Evolutionary conservation across 352 stramenopile species (phyloP), one percentile per base, ranked within the genome.

Genomic region (Phytophthora pistaciae): DNA sequence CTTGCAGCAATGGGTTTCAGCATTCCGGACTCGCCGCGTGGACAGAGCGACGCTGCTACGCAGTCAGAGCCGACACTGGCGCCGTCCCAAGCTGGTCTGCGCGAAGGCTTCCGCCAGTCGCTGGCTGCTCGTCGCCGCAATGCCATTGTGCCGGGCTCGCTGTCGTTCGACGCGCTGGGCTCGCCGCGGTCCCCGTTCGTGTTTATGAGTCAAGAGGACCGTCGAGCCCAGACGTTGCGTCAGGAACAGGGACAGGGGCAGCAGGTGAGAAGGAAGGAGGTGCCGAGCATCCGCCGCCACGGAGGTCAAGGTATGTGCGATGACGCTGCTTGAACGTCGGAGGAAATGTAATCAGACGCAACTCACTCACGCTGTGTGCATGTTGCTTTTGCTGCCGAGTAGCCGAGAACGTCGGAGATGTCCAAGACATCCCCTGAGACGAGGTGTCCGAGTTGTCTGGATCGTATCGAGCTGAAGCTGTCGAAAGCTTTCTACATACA

Each of bases 1-100:
- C 36, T 20, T 7, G n/a, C 61, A 56, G 68, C 25, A 18, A 93
- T 93, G 85, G 85, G 85, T 50, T 90, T 84, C 77, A 84, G 85
- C 72, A 91, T 91, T 66, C 85, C 82, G 27, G 75, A 91, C 60
- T 91, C 83, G 7, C 77, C 83, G 2, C 72, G 73, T 56, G 33
- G 25, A 5, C 49, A 62, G 20, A 61, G 6, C 21, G 58, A 75
- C 36, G 52, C 48, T 23, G 53, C 66, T 40, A 71, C 66, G n/a
- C 70, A 78, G 16, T 31, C 44, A 14, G 57, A 60, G n/a, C 18
- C 56, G 11, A 62, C 60, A 1, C 8, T 70, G 13, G 25, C 46
- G 8, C 38, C 60, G 10, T 64, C 60, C 0, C 59, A 25, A 60
- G 13, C 63, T 36, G 52, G 55, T 27, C 63, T 71, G 38, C 57